Evolutionary conservation across 805 yeast species (phyloP).

Genomic region (Kregervanrija delftensis): DNA sequence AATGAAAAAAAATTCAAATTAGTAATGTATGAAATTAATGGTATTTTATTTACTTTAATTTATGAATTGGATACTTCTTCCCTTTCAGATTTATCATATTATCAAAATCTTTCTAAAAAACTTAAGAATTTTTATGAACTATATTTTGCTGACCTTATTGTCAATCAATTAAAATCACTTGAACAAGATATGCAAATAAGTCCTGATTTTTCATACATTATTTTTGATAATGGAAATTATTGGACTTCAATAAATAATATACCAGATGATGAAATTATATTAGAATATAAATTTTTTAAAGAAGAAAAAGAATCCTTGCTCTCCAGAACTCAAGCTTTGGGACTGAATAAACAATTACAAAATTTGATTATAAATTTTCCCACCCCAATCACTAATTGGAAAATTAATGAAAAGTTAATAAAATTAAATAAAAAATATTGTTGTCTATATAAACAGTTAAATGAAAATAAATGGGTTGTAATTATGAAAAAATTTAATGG

Average conservation of each 20-base stretch:
- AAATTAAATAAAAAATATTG: constrained; percentile 23
- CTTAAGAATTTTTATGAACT: constrained; percentile 17
- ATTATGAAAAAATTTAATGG: constrained; percentile 15
- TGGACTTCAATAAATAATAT: constrained; percentile 25
- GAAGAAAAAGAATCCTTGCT: background rate
- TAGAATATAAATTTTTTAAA: constrained; percentile 1
- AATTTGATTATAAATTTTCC: constrained; percentile 13
- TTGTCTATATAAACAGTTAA: constrained; percentile 15
- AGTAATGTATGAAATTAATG: constrained; percentile 26
- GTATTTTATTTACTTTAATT: constrained; percentile 21
- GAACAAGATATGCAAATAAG: constrained; percentile 12
- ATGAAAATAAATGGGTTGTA: constrained; percentile 11
- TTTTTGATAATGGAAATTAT: constrained; percentile 16
- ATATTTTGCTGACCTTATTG: constrained; percentile 21
- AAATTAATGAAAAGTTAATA: constrained; percentile 15
- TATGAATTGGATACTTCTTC: constrained; percentile 7
- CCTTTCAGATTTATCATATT: constrained; percentile 5
- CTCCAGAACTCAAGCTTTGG: constrained; percentile 4
- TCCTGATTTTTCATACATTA: constrained; percentile 17
- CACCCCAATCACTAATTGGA: constrained; percentile 12
- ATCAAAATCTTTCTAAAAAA: constrained; percentile 8
- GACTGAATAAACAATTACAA: constrained; percentile 9
- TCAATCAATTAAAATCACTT: constrained; percentile 19
- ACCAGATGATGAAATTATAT: constrained; percentile 16
- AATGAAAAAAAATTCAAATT: constrained; percentile 9